These are phyloP conservation scores for Podospora didyma DNA, from an alignment of 495 filamentous ascomycete species.

Conservation along the genomic window DNA sequence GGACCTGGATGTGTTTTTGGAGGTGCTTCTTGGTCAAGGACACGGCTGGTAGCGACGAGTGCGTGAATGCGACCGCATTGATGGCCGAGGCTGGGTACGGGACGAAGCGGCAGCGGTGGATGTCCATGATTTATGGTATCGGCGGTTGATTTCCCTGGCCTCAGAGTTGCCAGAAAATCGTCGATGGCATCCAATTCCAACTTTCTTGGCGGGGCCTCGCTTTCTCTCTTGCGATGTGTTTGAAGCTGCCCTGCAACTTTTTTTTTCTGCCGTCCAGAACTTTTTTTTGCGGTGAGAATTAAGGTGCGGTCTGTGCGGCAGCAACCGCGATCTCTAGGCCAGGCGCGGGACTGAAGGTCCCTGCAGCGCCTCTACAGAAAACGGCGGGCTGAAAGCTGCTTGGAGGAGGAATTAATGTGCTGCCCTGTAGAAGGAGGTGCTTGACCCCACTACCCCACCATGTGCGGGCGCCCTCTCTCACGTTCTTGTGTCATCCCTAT, in stretches of 20 bases:
- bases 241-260: constrained; percentile 18
- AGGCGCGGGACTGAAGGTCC: too few relatives aligned
- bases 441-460: too few relatives aligned
- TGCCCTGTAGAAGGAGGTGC: too few relatives aligned
- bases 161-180: constrained; percentile 8
- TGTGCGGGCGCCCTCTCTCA: too few relatives aligned
- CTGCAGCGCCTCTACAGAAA: too few relatives aligned
- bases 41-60: constrained; percentile 61
- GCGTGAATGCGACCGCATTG: constrained; percentile 90
- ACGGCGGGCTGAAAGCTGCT: too few relatives aligned
- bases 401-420: too few relatives aligned
- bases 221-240: constrained; percentile 4
- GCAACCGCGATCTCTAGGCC: neutral
- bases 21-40: constrained; percentile 55
- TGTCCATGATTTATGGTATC: constrained; percentile 63
- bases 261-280: constrained; percentile 31
- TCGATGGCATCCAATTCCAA: neutral
- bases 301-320: constrained; percentile 27
- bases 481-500: too few relatives aligned
- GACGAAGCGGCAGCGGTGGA: constrained; percentile 95
- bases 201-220: neutral
- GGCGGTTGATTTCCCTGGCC: neutral
- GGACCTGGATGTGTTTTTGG: constrained; percentile 40
- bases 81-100: constrained; percentile 91
- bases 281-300: constrained; percentile 18